Evolutionary conservation across 768 basidiomycete genomes (phyloP).

Genomic region (Russula lepida): DNA sequence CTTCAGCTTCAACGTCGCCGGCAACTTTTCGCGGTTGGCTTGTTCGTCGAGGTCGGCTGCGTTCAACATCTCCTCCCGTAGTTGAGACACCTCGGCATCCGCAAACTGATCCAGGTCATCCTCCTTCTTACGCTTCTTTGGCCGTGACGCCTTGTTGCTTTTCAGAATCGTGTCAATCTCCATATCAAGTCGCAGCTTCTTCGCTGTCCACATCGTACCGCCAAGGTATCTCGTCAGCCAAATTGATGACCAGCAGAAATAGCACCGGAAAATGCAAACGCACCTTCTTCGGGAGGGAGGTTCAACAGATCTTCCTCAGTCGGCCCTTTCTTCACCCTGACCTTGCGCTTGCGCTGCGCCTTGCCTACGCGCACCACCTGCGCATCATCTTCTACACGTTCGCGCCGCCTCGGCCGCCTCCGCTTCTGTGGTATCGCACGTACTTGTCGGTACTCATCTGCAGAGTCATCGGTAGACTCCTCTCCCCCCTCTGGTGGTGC

Average conservation of each 20-base stretch:
- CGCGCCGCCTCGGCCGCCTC: constrained; percentile 18
- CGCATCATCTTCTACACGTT: constrained; percentile 25
- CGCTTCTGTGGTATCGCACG: constrained; percentile 25
- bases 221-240: not conserved
- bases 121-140: constrained; percentile 65
- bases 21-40: constrained; percentile 69
- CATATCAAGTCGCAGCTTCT: constrained; percentile 70
- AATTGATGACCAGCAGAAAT: not conserved
- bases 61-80: constrained; percentile 80
- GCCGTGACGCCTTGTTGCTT: constrained; percentile 58
- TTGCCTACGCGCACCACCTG: constrained; percentile 33
- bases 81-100: constrained; percentile 83
- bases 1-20: constrained; percentile 77
- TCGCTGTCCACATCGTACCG: constrained; percentile 39
- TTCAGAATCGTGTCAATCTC: constrained; percentile 83
- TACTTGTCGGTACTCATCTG: constrained; percentile 45
- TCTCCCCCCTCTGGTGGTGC: constrained; percentile 30
- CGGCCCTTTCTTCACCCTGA: constrained; percentile 24
- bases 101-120: constrained; percentile 83
- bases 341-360: constrained; percentile 45
- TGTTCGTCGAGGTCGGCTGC: constrained; percentile 82
- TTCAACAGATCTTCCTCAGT: constrained; percentile 60
- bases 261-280: constrained; percentile 9
- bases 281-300: constrained; percentile 73
- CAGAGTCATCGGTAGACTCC: constrained; percentile 35